A percentile compares a stretch with the other conserved stretches of the same genome.
Evolutionary conservation across 2,329 filamentous ascomycete genomes (phyloP).

Genomic region (Erysiphe pulchra): DNA sequence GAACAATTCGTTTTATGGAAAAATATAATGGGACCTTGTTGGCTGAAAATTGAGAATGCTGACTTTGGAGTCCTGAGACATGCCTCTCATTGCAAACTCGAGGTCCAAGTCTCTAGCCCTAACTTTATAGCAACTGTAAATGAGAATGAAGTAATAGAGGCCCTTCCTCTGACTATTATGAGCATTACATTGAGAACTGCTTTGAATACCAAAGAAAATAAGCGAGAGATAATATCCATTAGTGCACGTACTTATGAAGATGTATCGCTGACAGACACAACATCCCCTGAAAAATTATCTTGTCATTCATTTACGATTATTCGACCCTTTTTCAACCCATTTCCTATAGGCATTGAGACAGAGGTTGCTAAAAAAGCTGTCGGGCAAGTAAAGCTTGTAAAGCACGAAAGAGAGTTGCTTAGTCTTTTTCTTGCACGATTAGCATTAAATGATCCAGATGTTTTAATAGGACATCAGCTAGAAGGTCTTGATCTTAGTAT

Average conservation of each 20-base stretch:
- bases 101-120: conserved; percentile 59
- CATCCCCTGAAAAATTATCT: conserved; percentile 64
- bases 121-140: conserved; percentile 45
- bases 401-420: conserved; percentile 61
- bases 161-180: conserved; percentile 85
- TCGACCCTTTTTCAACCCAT: conserved; percentile 48
- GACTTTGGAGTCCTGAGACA: conserved; percentile 72
- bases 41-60: conserved; percentile 71
- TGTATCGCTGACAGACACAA: conserved; percentile 65
- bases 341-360: conserved; percentile 68
- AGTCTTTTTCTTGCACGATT: conserved; percentile 76
- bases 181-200: conserved; percentile 70
- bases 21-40: conserved; percentile 96
- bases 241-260: conserved; percentile 87
- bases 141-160: conserved; percentile 58
- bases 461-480: conserved; percentile 81
- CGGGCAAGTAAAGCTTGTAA: conserved; percentile 56
- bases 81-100: conserved; percentile 89
- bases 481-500: conserved; percentile 93
- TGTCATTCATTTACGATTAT: conserved; percentile 83
- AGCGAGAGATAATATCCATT: conserved; percentile 80
- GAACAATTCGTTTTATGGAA: conserved; percentile 98
- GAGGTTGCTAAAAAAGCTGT: conserved; percentile 44
- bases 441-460: conserved; percentile 73
- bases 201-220: conserved; percentile 80